These are phyloP conservation scores for Debaryomyces robertsiae DNA, from an alignment of 1,139 yeast genomes.

Conservation along the genomic window DNA sequence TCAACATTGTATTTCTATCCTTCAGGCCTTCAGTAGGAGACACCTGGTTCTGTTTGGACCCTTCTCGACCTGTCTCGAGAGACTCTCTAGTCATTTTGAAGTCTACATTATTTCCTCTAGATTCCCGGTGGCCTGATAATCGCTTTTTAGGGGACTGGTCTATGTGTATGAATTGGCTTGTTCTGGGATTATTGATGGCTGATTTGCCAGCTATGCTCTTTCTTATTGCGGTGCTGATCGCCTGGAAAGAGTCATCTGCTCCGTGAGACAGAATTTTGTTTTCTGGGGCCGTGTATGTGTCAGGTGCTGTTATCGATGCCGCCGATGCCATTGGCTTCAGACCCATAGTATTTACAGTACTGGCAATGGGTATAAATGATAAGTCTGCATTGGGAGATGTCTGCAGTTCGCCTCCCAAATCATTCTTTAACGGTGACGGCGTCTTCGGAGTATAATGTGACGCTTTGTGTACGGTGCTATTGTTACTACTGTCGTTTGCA, in stretches of 20 bases:
- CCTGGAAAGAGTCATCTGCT: conserved; percentile 31
- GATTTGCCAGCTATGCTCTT: conserved; percentile 42
- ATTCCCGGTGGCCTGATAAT: not conserved
- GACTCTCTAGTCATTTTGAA: not conserved
- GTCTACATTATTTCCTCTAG: not conserved
- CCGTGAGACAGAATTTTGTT: not conserved
- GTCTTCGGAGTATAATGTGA: conserved; percentile 11
- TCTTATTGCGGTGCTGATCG: conserved; percentile 41
- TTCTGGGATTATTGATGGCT: conserved; percentile 10
- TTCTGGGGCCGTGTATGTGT: too few relatives aligned
- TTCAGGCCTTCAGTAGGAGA: not conserved
- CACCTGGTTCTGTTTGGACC: not conserved
- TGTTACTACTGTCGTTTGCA: not conserved
- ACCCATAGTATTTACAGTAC: conserved; percentile 17
- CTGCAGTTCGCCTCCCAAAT: not conserved
- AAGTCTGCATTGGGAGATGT: conserved; percentile 23
- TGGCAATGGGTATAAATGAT: conserved; percentile 25
- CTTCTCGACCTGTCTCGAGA: not conserved
- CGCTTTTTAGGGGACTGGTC: not conserved
- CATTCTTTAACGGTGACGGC: conserved; percentile 13
- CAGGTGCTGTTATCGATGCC: too few relatives aligned
- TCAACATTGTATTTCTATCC: not conserved
- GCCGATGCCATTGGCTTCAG: too few relatives aligned
- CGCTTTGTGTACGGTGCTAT: not conserved
- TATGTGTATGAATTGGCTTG: conserved; percentile 7